Base-by-base conservation (phyloP, 2,329 filamentous ascomycete genomes). In the Phyllosticta ampelicida region DNA sequence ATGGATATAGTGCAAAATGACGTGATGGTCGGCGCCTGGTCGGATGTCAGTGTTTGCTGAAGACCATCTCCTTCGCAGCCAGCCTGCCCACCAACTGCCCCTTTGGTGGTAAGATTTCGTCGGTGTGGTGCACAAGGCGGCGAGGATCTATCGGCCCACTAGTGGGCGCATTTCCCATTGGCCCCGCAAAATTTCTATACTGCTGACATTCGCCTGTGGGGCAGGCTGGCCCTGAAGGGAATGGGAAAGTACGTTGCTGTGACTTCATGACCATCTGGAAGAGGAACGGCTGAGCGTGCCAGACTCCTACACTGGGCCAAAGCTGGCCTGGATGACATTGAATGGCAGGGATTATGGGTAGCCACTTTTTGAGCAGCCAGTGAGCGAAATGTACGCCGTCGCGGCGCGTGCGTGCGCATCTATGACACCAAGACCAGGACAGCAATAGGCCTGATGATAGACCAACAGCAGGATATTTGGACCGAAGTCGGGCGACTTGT, bases 191-290 rank as follows among this genome's bases (percentile, higher is more conserved):
- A n/a, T n/a, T n/a, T n/a, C n/a, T n/a, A n/a, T n/a, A n/a, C n/a
- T n/a, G n/a, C n/a, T n/a, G n/a, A n/a, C n/a, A n/a, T n/a, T n/a
- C n/a, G n/a, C n/a, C n/a, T n/a, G n/a, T n/a, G n/a, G n/a, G n/a
- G n/a, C n/a, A n/a, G n/a, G n/a, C n/a, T n/a, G n/a, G n/a, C n/a
- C n/a, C n/a, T n/a, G n/a, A n/a, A n/a, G n/a, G n/a, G n/a, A 11
- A 23, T 48, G 50, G 23, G 44, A 9, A 53, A 30, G 23, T 2
- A 20, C 44, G 49, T 19, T 44, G 51, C n/a, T 30, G 50, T 58
- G 55, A 58, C 55, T 58, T 58, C 50, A 58, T 51, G 21, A 53
- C 11, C 51, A 23, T 29, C 55, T 50, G 30, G 51, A 58, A 53
- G 13, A 44, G 55, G 55, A 29, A 53, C 51, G 36, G 36, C n/a